Evolutionary conservation across 371 early-diverging fungal genomes (phyloP), one percentile per base, ranked within the genome.

Genomic region (Haplosporangium sp.): DNA sequence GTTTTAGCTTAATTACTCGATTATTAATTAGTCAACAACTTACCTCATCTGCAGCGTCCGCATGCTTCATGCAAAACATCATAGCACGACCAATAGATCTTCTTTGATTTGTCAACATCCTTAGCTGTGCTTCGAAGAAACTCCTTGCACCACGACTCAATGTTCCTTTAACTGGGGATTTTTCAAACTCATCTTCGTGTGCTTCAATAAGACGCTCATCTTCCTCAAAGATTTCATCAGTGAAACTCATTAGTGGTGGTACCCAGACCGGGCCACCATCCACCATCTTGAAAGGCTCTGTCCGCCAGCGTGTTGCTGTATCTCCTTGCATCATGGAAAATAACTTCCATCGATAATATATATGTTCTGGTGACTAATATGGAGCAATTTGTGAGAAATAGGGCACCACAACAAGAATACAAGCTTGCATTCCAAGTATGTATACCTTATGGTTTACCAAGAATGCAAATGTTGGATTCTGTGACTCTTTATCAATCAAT

Each of bases 311-410:
- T 40, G 83, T 76, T 69, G 84, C 89, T 1, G 90, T 85, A 67
- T 98, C 98, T 17, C 96, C 96, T 73, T 96, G 95, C 68, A 93
- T 84, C n/a, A 96, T 84, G 13, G 97, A 96, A 78, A 89, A 96
- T 44, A 97, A 77, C 65, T 92, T 94, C 97, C 98, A 97, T 20
- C 96, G 90, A 83, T 98, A 98, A 65, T 97, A 97, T 5, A 90
- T 79, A 66, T 97, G 97, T 53, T 95, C 95, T 39, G 89, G 84
- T 2, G 89, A 88, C 92, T 92, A 69, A 45, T 5, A 59, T 37
- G 38, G 57, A 8, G 6, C 35, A 27, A 9, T 57, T 13, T 2
- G 38, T 11, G 57, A 57, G 27, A 57, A 34, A 5, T 8, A 55
- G 7, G 17, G 57, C 19, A 56, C 27, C 20, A 53, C 42, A 61